Base-by-base conservation (phyloP, 1,139 yeast genomes). In the Candida glucosophila region DNA sequence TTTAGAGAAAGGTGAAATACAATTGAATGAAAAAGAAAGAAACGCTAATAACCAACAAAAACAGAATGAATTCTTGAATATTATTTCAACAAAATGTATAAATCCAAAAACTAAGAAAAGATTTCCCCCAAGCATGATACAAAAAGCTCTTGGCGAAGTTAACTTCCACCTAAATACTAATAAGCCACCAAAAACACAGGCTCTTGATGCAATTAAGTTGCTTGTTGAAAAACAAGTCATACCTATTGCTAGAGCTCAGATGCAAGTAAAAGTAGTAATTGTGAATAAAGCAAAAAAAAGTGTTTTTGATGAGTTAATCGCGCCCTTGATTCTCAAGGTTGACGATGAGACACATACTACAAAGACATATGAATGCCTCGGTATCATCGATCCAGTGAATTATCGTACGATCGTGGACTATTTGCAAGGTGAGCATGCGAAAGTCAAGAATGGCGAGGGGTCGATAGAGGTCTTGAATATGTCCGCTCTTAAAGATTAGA, bases 101-200 rank as follows among this genome's bases (percentile, higher is more conserved):
- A 88, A 92, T 43, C 97, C 98, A 4, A 72, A 67, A 29, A 77
- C 90, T 3, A 82, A 81, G 48, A 83, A 90, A 45, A 75, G 97
- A 42, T 90, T 90, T 43, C 95, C 98, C 0, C 90, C 95, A 8
- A 72, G 93, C 1, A 88, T 92, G 78, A 81, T 90, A 30, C 93
- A 83, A 36, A 92, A 90, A 52, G 86, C 90, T 0, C 61, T 90
- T 31, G 67, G 67, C 26, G 93, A 83, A 44, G 53, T 86, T 27
- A 88, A 86, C 36, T 85, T 80, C 50, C 88, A 85, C 49, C 68
- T 83, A 36, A 75, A 74, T 19, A 71, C 88, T n/a, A 74, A 75
- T 28, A 81, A 80, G 41, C 68, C 85, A 2, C 82, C 95, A 18
- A 90, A 90, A 52, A 64, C 73, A 6, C 96, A 86, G 49, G 97